Evolutionary conservation across 495 filamentous ascomycete genomes (phyloP).

Genomic region (Podospora conica): DNA sequence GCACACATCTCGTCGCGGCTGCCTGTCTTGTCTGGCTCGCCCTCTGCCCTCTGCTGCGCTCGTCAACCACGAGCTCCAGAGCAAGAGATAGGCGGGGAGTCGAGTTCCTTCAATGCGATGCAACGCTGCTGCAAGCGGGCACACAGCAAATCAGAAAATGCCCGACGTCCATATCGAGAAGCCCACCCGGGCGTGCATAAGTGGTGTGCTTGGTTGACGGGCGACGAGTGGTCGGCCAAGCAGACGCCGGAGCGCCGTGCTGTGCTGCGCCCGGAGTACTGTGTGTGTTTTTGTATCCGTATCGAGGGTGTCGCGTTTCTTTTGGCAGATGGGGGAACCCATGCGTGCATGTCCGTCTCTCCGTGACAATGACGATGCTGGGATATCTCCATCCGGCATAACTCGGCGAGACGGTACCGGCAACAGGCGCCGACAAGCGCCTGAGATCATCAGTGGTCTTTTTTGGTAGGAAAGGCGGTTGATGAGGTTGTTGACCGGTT

Average conservation of each 20-base stretch:
- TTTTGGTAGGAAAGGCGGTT: not conserved
- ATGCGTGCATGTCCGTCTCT: not conserved
- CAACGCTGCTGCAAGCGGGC: constrained; percentile 17
- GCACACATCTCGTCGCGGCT: not conserved
- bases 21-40: not conserved
- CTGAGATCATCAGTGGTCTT: not conserved
- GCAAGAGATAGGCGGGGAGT: not conserved
- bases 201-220: constrained; percentile 3
- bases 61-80: not conserved
- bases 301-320: not conserved
- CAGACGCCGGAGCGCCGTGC: not conserved
- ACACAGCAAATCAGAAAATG: constrained; percentile 32
- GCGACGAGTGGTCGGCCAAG: not conserved
- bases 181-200: constrained; percentile 4
- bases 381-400: not conserved
- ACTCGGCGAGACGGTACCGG: not conserved
- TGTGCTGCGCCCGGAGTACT: not conserved
- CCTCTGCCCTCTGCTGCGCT: not conserved
- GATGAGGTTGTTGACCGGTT: not conserved
- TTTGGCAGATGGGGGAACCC: not conserved
- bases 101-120: constrained; percentile 13
- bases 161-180: constrained; percentile 32
- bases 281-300: not conserved
- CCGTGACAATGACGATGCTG: not conserved
- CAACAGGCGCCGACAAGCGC: constrained; percentile 10